Evolutionary conservation across 2,329 filamentous ascomycete species (phyloP), one percentile per base, ranked within the genome.

Genomic region (Penicillium sp.): DNA sequence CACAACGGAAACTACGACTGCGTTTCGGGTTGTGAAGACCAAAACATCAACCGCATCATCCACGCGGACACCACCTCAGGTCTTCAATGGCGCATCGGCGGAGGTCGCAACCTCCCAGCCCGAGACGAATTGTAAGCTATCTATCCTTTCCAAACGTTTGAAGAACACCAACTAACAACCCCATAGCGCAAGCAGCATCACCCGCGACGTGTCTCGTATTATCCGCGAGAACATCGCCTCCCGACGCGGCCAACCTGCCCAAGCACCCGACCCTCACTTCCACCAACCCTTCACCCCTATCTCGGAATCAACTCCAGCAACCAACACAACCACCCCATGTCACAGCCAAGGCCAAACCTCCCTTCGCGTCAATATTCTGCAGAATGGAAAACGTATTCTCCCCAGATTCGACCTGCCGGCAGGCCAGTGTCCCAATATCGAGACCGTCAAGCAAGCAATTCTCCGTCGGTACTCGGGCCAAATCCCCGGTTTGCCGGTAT

Each of bases 71-170:
- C 67, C n/a, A 63, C 67, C 6, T 58, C 68, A 4, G 62, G 67
- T 51, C 60, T 76, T 6, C 62, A 64, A 10, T 78, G 75, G 75
- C 68, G 75, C 35, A 67, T 78, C 41, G 72, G 75, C 19, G 73
- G 73, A 15, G 59, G 55, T 17, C 53, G 65, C 6, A 65, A 70
- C 27, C 54, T 58, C 15, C 57, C 71, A 42, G 73, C 73, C 15
- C 69, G 69, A n/a, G 73, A 74, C 52, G 74, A 78, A 61, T 78
- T 78, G 76, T 78, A 72, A 54, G 75, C 69, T 48, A 51, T 40
- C 3, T 3, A 10, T 21, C 3, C 19, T 8, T 9, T 50, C 13
- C 25, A 45, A 37, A 13, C 5, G 4, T 3, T 1, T 37, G 17
- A 38, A 4, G 19, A 38, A 31, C 17, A 40, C 31, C 47, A 43